phyloP scores from a whole-genome alignment of 1,139 yeast species.

The Magnusiomyces suaveolens region DNA sequence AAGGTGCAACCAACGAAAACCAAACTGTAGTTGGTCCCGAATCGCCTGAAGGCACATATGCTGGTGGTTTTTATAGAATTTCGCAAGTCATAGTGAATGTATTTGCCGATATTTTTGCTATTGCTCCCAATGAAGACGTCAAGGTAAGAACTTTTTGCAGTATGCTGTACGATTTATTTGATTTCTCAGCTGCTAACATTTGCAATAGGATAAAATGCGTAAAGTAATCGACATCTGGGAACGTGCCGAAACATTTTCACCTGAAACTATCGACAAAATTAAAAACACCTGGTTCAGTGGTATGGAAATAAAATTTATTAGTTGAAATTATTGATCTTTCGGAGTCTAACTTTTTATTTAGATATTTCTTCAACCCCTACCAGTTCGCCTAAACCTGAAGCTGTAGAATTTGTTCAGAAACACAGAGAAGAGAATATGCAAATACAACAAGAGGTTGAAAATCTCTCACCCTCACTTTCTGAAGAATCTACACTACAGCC shows the following conservation, averaged over 20 bases:
- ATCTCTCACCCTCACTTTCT: constrained; percentile 6
- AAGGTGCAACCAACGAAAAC: constrained; percentile 51
- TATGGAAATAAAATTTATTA: neutral
- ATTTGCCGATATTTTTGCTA: constrained; percentile 27
- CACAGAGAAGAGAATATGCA: constrained; percentile 1
- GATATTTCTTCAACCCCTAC: constrained; percentile 42
- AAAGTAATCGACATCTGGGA: constrained; percentile 91
- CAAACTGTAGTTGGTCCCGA: constrained; percentile 35
- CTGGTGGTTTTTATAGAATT: constrained; percentile 51
- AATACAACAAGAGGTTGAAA: constrained; percentile 4
- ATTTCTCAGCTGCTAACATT: constrained; percentile 34
- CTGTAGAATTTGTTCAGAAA: constrained; percentile 2
- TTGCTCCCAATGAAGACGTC: constrained; percentile 22
- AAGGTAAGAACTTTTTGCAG: constrained; percentile 16
- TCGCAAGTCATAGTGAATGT: constrained; percentile 28
- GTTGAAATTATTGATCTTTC: neutral
- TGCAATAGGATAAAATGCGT: constrained; percentile 52
- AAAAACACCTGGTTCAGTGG: constrained; percentile 46
- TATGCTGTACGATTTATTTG: neutral
- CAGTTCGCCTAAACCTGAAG: constrained; percentile 25
- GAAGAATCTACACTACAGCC: neutral
- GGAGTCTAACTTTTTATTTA: neutral
- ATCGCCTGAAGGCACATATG: constrained; percentile 60
- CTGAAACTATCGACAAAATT: constrained; percentile 45
- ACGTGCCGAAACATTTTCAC: constrained; percentile 67